Conservation (phyloP, 768 basidiomycete genomes). For the Lentinula raphanica region DNA sequence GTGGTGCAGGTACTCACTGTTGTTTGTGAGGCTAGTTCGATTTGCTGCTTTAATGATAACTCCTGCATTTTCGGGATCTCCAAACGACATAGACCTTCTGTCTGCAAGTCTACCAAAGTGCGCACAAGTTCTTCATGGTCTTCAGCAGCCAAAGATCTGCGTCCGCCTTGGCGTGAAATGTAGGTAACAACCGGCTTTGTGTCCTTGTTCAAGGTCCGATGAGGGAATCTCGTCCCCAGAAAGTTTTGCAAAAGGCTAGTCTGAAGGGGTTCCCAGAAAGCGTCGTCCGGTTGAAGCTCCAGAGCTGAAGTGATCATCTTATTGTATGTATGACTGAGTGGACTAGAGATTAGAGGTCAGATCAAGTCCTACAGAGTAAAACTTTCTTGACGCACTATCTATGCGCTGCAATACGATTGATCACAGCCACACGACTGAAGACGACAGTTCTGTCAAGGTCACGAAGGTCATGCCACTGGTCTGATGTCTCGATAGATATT, state of each 20-base stretch:
- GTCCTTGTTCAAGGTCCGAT: constrained; percentile 10
- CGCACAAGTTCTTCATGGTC: constrained; percentile 47
- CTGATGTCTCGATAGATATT: constrained; percentile 48
- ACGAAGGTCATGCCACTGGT: constrained; percentile 61
- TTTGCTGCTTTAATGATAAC: constrained; percentile 56
- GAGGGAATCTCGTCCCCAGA: constrained; percentile 25
- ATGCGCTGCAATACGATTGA: constrained; percentile 63
- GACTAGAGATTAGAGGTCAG: constrained; percentile 21
- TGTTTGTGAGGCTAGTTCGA: constrained; percentile 53
- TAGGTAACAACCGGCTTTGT: constrained; percentile 42
- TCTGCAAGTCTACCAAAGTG: constrained; percentile 42
- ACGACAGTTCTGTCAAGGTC: constrained; percentile 41
- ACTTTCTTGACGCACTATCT: constrained; percentile 22
- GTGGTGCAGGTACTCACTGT: constrained; percentile 36
- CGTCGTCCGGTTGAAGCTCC: constrained; percentile 19
- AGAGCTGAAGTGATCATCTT: constrained; percentile 33
- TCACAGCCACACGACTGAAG: constrained; percentile 56
- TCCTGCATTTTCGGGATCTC: constrained; percentile 35
- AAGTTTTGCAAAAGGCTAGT: constrained; percentile 20
- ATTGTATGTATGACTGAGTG: constrained; percentile 21
- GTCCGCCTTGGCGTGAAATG: constrained; percentile 50
- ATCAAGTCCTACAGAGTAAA: not conserved
- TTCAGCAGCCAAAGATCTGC: constrained; percentile 32
- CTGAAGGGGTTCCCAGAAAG: constrained; percentile 33
- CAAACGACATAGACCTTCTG: constrained; percentile 46